Conservation (phyloP, 331 rosid species). For the Rhamnella rubrinervis region DNA sequence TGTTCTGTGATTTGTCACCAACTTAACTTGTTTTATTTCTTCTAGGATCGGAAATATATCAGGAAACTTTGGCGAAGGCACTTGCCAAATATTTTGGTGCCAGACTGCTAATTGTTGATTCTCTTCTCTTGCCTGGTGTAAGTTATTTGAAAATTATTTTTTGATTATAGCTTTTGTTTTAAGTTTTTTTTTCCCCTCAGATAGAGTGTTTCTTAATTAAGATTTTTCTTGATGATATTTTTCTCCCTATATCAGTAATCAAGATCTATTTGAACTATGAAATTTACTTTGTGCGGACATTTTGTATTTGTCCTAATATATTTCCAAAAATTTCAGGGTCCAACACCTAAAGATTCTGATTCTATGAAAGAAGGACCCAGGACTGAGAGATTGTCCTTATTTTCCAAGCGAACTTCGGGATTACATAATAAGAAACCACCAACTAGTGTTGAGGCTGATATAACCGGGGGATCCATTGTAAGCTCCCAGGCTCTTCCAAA, state of each 20-base stretch:
- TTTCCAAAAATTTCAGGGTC: constrained; percentile 50
- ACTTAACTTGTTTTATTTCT: constrained; percentile 14
- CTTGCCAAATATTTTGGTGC: constrained; percentile 86
- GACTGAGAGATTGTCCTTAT: constrained; percentile 52
- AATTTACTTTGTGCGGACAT: neutral
- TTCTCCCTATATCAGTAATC: neutral
- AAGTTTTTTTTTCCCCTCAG: constrained; percentile 4
- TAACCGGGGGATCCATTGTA: constrained; percentile 71
- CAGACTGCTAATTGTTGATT: constrained; percentile 71
- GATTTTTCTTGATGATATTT: neutral
- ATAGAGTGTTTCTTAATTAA: neutral
- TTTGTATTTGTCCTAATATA: neutral
- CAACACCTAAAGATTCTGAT: constrained; percentile 58
- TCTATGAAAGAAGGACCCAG: constrained; percentile 57
- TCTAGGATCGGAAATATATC: constrained; percentile 94
- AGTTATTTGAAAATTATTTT: constrained; percentile 31
- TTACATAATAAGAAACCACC: constrained; percentile 72
- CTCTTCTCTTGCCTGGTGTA: constrained; percentile 85
- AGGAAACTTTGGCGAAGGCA: constrained; percentile 85
- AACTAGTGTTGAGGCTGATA: constrained; percentile 88
- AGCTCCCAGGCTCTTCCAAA: constrained; percentile 70
- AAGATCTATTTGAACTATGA: neutral
- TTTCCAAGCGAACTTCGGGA: constrained; percentile 57
- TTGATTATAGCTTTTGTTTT: constrained; percentile 11
- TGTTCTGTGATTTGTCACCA: neutral